Base-by-base conservation (phyloP, 352 stramenopile genomes). In the Phytophthora melonis region DNA sequence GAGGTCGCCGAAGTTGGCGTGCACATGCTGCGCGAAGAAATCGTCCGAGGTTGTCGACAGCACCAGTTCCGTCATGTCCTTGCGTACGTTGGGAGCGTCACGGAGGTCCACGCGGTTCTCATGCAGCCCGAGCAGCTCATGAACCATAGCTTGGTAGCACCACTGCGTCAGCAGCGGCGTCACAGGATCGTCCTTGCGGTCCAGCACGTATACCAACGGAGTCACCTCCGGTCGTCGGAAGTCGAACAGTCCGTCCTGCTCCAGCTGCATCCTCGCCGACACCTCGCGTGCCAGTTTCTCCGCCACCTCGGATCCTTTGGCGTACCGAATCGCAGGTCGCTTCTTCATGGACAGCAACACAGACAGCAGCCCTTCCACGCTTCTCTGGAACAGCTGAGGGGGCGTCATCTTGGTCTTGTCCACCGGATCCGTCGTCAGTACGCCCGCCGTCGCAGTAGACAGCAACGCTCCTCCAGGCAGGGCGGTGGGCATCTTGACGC, bases 131-230 rank as follows among this genome's bases (percentile, higher is more conserved):
- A 99, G 79, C 45, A 99, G 83, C 86, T 99, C 98, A 77, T 99
- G 98, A 6, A 99, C 97, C 98, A 99, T 99, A 23, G 98, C 98
- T 80, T 99, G 96, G 76, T 99, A 99, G 23, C 93, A 99, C 97
- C 97, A 99, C 80, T 99, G 98, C 53, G 87, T 97, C 58, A 99
- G 84, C 54, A 99, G 78, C 25, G 98, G 98, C 45, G 98, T 99
- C 41, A 99, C 97, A 4, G 98, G 98, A 89, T 99, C 98, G 73
- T 99, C 98, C 63, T 97, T 93, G 52, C 98, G 91, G 84, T 99
- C 98, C 55, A 99, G 81, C 32, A 99, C 93, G 52, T 99, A 95
- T 43, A 96, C 68, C 30, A 96, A 66, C n/a, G 89, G 89, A 56
- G 83, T 81, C 49, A 93, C 80, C 60, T 96, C 89, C 19, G 89